These are phyloP conservation scores for Mycena rosella DNA, from an alignment of 768 basidiomycete genomes.

Conservation along the genomic window DNA sequence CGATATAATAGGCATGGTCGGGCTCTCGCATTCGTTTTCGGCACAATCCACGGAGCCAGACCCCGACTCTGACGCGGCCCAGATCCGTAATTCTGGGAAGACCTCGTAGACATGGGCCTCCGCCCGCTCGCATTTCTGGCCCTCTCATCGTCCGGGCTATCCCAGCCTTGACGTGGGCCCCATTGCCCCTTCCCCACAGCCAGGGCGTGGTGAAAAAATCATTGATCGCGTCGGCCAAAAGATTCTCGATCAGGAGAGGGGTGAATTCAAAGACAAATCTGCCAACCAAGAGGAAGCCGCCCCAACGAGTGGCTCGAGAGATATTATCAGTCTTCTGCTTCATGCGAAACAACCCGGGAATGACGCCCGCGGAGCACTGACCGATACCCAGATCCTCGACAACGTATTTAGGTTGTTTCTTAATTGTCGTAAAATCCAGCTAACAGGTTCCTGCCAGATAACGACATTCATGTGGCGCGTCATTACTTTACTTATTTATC, in stretches of 20 bases:
- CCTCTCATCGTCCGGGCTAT: conserved; percentile 44
- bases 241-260: conserved; percentile 38
- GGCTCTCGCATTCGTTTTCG: conserved; percentile 55
- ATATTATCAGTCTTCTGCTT: conserved; percentile 45
- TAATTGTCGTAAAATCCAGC: neutral
- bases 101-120: conserved; percentile 37
- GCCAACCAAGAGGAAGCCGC: neutral
- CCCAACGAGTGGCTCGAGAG: conserved; percentile 15
- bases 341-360: conserved; percentile 10
- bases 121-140: conserved; percentile 43
- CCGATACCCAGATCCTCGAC: conserved; percentile 42
- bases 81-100: conserved; percentile 40
- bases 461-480: conserved; percentile 37
- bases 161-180: conserved; percentile 42
- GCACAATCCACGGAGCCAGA: conserved; percentile 22
- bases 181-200: conserved; percentile 40
- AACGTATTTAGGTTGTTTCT: conserved; percentile 35
- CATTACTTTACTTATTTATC: neutral
- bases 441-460: conserved; percentile 25
- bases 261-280: neutral
- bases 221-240: conserved; percentile 39
- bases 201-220: conserved; percentile 43
- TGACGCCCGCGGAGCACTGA: conserved; percentile 14
- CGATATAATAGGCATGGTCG: conserved; percentile 51
- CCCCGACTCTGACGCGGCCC: conserved; percentile 38